Base-by-base conservation (phyloP, 1,284 basidiomycete genomes). In the Singerocomus inundabilis region DNA sequence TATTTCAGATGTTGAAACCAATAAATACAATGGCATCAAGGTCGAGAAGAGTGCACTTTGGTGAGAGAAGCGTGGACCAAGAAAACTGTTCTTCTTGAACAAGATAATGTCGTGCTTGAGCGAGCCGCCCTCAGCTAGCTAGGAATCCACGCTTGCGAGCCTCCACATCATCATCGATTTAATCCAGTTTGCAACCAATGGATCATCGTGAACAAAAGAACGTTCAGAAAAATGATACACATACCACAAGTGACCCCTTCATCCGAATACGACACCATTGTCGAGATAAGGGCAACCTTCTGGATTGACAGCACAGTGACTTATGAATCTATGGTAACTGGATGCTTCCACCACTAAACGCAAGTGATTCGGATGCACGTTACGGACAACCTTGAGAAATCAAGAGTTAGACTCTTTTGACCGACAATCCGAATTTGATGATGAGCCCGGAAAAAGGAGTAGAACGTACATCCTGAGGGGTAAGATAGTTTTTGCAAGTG, bases 241-340 rank as follows among this genome's bases (percentile, higher is more conserved):
- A 44, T 60, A 80, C 79, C 61, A 81, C 73, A 15, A 80, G 67
- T 5, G 76, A 85, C 48, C 78, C 77, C 66, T 86, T 89, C 12
- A 88, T 12, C 89, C 90, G 63, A 93, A 93, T 2, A 92, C 90
- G 4, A 78, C 74, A 60, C 91, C 91, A 51, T 79, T 88, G 12
- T 68, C 67, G 15, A 91, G 57, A 57, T 79, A 91, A 4, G 72
- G 66, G 57, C 91, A 88, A 13, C 81, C 84, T 50, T 84, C 78
- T 18, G 86, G 82, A 67, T 90, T 93, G 11, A 92, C n/a, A n/a
- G 64, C 1, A 88, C 81, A 0, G 91, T 93, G 18, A 77, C n/a
- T n/a, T n/a, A n/a, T 73, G 35, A 94, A 79, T 49, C 79, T 83
- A 62, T 83, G 84, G 64, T 77, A 91, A 24, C 89, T 89, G 7